phyloP scores from a whole-genome alignment of 78 protist species.

The Cavenderia fasciculata region DNA sequence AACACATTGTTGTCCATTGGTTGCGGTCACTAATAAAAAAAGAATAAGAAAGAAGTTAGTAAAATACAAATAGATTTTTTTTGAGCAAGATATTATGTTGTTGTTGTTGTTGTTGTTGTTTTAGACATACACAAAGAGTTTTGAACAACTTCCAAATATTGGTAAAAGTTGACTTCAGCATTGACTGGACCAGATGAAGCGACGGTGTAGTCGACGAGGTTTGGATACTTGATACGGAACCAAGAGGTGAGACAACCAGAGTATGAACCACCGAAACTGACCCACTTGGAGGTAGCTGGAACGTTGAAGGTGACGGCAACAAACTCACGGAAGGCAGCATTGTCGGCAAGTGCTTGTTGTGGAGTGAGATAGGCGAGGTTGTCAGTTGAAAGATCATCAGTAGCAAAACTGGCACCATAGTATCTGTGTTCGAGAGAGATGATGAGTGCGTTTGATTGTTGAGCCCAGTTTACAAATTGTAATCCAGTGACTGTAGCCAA shows the following conservation, averaged over 20 bases:
- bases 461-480: slow-evolving; percentile 63
- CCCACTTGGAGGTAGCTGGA: slow-evolving; percentile 13
- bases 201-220: slow-evolving; percentile 33
- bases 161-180: slow-evolving; percentile 73
- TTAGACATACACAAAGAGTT: slow-evolving; percentile 8
- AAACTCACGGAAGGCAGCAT: slow-evolving; percentile 52
- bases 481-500: slow-evolving; percentile 28
- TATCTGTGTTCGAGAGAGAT: slow-evolving; percentile 80
- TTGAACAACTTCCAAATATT: slow-evolving; percentile 76
- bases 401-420: slow-evolving; percentile 70
- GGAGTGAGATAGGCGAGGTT: slow-evolving; percentile 37
- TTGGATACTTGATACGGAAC: slow-evolving; percentile 72
- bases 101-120: neutral
- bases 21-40: no score
- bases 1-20: slow-evolving; percentile 68
- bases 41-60: no score
- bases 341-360: slow-evolving; percentile 73
- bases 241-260: slow-evolving; percentile 80
- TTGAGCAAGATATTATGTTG: neutral
- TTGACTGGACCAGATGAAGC: slow-evolving; percentile 82
- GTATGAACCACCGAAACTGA: slow-evolving; percentile 84
- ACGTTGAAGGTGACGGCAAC: slow-evolving; percentile 4
- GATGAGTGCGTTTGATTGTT: slow-evolving; percentile 56
- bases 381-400: slow-evolving; percentile 55
- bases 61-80: no score